These are phyloP conservation scores for Schizopora paradoxa DNA, from an alignment of 1,284 basidiomycete species.

Conservation along the genomic window DNA sequence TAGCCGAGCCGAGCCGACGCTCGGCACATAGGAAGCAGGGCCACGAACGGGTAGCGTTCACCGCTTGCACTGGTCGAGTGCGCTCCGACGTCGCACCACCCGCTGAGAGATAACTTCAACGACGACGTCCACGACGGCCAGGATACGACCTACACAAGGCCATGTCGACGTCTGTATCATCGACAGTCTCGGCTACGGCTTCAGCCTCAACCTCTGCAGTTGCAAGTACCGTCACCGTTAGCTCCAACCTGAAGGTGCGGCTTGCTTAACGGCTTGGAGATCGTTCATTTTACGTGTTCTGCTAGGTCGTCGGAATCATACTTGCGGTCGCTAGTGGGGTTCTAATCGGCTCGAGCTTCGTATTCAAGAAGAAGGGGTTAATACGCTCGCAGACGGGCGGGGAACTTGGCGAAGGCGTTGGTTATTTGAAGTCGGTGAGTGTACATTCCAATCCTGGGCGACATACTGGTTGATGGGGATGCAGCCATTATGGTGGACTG, in stretches of 20 bases:
- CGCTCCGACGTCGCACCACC: conserved; percentile 1
- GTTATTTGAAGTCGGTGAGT: conserved; percentile 49
- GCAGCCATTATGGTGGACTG: conserved; percentile 49
- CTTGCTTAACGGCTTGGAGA: background rate
- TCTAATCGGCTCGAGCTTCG: conserved; percentile 56
- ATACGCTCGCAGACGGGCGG: conserved; percentile 39
- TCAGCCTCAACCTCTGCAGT: conserved; percentile 12
- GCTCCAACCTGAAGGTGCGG: conserved; percentile 17
- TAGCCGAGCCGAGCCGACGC: too few species aligned
- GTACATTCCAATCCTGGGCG: too few species aligned
- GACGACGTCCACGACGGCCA: conserved; percentile 6
- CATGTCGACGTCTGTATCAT: conserved; percentile 8
- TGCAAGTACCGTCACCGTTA: conserved; percentile 7
- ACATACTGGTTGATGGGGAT: background rate
- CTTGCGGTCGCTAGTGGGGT: conserved; percentile 52
- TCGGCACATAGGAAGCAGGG: too few species aligned
- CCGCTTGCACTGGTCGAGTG: conserved; percentile 7
- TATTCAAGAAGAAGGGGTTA: conserved; percentile 58
- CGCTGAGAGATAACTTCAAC: too few species aligned
- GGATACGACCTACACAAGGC: too few species aligned
- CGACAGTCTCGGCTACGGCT: conserved; percentile 11
- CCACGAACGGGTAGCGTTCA: background rate
- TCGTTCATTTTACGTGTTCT: background rate
- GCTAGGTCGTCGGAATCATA: conserved; percentile 16
- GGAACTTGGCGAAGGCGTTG: conserved; percentile 56